These are phyloP conservation scores for Ulmus americana DNA, from an alignment of 331 rosid species.

Conservation along the genomic window DNA sequence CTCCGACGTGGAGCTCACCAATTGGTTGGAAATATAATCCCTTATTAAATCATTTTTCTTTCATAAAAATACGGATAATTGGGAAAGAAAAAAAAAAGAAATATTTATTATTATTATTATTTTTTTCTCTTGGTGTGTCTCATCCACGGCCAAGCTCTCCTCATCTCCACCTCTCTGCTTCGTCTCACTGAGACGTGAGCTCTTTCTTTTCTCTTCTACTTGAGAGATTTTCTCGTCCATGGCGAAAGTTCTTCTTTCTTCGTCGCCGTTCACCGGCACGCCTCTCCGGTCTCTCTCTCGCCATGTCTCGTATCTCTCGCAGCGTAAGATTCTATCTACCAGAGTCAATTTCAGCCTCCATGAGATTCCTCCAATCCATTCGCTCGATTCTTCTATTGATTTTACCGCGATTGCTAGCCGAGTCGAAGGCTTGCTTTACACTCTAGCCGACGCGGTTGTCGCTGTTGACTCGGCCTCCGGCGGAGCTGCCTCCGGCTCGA, in stretches of 20 bases:
- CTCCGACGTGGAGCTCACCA: not conserved
- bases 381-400: constrained; percentile 40
- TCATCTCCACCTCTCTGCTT: constrained; percentile 22
- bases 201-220: not conserved
- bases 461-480: constrained; percentile 47
- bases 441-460: constrained; percentile 82
- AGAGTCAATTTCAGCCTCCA: constrained; percentile 73
- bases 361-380: constrained; percentile 57
- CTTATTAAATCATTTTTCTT: not conserved
- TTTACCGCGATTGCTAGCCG: constrained; percentile 34
- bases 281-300: constrained; percentile 57
- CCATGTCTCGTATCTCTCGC: constrained; percentile 39
- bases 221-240: constrained; percentile 37
- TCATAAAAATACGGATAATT: constrained; percentile 37
- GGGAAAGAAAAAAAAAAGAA: not conserved
- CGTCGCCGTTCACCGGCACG: constrained; percentile 59
- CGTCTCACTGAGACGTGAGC: constrained; percentile 32
- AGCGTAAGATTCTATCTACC: constrained; percentile 45
- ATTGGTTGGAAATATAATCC: constrained; percentile 18
- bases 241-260: constrained; percentile 75
- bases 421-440: constrained; percentile 72
- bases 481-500: constrained; percentile 26
- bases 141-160: constrained; percentile 21
- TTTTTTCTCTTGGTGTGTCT: not conserved
- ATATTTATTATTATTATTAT: constrained; percentile 13